Percentiles rank a stretch among this genome's conserved stretches.
Conservation (phyloP, 108 stramenopile genomes). For the Cyclotella sp. region DNA sequence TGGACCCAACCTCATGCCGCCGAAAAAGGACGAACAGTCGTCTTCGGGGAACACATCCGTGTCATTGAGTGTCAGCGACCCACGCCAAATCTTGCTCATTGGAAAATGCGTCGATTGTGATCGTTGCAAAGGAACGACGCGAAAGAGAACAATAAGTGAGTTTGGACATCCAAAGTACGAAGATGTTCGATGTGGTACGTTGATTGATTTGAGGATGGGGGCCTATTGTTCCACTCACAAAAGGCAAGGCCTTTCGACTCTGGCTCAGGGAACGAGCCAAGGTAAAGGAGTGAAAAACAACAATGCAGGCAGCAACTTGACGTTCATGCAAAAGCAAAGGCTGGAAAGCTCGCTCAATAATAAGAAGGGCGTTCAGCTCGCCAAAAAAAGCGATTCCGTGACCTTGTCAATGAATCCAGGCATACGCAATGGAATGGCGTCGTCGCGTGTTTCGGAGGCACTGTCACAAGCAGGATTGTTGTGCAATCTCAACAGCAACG, state of each 20-base stretch:
- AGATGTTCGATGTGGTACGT: conserved; percentile 52
- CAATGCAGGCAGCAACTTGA: conserved; percentile 1
- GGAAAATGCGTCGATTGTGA: conserved; percentile 78
- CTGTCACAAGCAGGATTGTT: conserved; percentile 36
- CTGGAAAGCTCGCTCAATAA: neutral
- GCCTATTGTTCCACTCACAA: conserved; percentile 66
- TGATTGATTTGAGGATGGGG: conserved; percentile 64
- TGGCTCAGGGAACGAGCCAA: neutral
- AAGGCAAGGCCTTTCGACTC: conserved; percentile 38
- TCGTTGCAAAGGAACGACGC: conserved; percentile 60
- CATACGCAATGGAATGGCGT: neutral
- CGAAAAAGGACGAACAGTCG: conserved; percentile 18
- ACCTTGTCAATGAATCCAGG: neutral
- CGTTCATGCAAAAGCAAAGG: conserved; percentile 40
- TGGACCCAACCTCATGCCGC: conserved; percentile 66
- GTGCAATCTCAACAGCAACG: neutral
- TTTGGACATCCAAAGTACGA: conserved; percentile 50
- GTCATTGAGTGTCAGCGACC: conserved; percentile 66
- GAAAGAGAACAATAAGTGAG: conserved; percentile 40
- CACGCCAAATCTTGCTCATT: conserved; percentile 60
- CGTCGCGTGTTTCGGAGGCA: conserved; percentile 23
- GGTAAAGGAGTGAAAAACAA: neutral
- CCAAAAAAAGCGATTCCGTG: neutral
- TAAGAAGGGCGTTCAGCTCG: neutral
- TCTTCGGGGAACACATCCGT: conserved; percentile 43